Percentiles rank a stretch among this genome's conserved stretches.
Conservation (phyloP, 495 filamentous ascomycete genomes). For the Talaromyces liani region DNA sequence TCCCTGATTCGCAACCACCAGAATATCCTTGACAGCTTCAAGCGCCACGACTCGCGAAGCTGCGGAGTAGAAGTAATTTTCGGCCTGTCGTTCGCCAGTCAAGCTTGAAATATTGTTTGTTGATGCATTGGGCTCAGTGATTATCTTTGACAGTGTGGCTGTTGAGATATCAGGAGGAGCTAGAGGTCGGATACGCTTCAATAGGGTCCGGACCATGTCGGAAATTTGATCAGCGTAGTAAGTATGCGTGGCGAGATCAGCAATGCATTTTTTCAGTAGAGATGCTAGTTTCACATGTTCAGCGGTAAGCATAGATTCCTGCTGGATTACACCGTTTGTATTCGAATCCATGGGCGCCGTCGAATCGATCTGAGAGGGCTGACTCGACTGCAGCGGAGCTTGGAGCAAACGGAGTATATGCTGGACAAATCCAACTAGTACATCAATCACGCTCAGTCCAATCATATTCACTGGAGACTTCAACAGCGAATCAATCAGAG, state of each 20-base stretch:
- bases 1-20: conserved; percentile 67
- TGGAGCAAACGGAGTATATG: conserved; percentile 64
- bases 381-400: neutral
- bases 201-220: conserved; percentile 78
- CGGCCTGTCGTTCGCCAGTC: conserved; percentile 37
- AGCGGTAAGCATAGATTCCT: conserved; percentile 31
- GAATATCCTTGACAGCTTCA: conserved; percentile 70
- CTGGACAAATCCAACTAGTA: conserved; percentile 70
- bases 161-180: conserved; percentile 17
- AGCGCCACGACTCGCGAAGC: conserved; percentile 69
- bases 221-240: conserved; percentile 92
- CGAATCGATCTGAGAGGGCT: conserved; percentile 10
- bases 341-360: neutral
- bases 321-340: conserved; percentile 11
- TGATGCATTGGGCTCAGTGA: conserved; percentile 30
- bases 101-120: conserved; percentile 30
- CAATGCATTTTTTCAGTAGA: conserved; percentile 68
- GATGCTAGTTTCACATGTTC: conserved; percentile 48
- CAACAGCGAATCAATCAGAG: conserved; percentile 70
- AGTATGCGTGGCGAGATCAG: conserved; percentile 80
- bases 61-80: conserved; percentile 65
- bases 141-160: conserved; percentile 28
- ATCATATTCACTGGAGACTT: conserved; percentile 87
- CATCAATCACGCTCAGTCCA: conserved; percentile 87
- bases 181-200: conserved; percentile 65